These are phyloP conservation scores for Hyparrhenia diplandra DNA, from an alignment of 176 grass and related monocot species.

Conservation along the genomic window DNA sequence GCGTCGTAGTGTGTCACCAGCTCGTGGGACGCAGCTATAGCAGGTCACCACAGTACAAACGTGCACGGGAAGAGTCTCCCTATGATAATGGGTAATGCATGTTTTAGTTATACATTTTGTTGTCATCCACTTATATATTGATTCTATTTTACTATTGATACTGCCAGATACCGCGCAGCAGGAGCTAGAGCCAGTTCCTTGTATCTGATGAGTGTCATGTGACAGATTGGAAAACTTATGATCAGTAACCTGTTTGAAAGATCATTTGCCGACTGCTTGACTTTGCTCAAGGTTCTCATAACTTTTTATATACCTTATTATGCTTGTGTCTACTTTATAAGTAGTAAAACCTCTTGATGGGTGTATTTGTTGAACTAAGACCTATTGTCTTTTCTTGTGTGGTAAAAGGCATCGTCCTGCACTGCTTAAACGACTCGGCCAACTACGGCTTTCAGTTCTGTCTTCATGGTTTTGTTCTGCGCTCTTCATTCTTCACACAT, in stretches of 20 bases:
- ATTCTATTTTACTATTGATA: not conserved
- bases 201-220: constrained; percentile 13
- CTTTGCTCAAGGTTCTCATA: constrained; percentile 79
- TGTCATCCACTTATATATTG: not conserved
- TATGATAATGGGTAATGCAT: constrained; percentile 63
- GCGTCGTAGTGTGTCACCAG: constrained; percentile 72
- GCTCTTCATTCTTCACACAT: constrained; percentile 44
- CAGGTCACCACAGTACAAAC: constrained; percentile 60
- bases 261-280: constrained; percentile 41
- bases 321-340: constrained; percentile 44
- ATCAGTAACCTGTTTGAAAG: constrained; percentile 48
- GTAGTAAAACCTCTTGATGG: constrained; percentile 40
- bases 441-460: constrained; percentile 54
- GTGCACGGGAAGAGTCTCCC: constrained; percentile 56
- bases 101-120: not conserved
- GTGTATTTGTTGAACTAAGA: constrained; percentile 77
- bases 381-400: constrained; percentile 64
- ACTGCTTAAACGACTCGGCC: constrained; percentile 62
- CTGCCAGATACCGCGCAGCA: constrained; percentile 72
- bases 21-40: constrained; percentile 65
- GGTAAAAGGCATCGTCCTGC: constrained; percentile 91
- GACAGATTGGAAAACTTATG: constrained; percentile 44
- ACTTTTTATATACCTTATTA: constrained; percentile 61
- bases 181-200: constrained; percentile 46
- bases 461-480: constrained; percentile 78